Evolutionary conservation across 2,329 filamentous ascomycete genomes (phyloP).

Genomic region (Zymoseptoria passerinii): DNA sequence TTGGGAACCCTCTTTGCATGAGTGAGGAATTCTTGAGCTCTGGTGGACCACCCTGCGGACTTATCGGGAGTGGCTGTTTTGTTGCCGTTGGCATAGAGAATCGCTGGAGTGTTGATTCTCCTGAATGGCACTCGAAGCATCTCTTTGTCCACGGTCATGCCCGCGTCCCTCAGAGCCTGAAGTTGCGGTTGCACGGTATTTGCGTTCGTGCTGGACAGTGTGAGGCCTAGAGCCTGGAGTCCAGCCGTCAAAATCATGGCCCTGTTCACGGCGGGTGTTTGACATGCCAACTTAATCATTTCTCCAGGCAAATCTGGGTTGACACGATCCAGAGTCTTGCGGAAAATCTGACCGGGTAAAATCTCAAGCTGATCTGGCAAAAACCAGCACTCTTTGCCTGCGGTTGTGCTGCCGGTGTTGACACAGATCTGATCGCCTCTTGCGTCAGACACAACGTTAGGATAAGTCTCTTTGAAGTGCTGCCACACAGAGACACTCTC

Average conservation of each 20-base stretch:
- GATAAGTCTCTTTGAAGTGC: neutral
- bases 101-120: neutral
- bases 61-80: too few relatives aligned
- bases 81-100: neutral
- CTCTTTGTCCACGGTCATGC: neutral
- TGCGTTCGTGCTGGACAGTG: neutral
- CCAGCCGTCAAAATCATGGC: neutral
- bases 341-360: constrained; percentile 1
- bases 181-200: neutral
- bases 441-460: neutral
- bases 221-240: neutral
- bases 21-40: too few relatives aligned
- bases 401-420: constrained; percentile 4
- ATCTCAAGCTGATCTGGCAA: constrained; percentile 4
- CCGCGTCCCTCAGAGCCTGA: neutral
- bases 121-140: neutral
- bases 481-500: neutral
- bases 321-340: neutral
- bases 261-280: neutral
- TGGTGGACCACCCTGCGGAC: too few relatives aligned
- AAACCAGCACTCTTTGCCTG: constrained; percentile 2
- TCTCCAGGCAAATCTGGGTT: neutral
- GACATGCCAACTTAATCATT: constrained; percentile 1
- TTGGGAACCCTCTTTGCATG: too few relatives aligned
- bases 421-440: constrained; percentile 1